phyloP scores from a whole-genome alignment of 139 green algal species.

The Pseudopediastrum boryanum region DNA sequence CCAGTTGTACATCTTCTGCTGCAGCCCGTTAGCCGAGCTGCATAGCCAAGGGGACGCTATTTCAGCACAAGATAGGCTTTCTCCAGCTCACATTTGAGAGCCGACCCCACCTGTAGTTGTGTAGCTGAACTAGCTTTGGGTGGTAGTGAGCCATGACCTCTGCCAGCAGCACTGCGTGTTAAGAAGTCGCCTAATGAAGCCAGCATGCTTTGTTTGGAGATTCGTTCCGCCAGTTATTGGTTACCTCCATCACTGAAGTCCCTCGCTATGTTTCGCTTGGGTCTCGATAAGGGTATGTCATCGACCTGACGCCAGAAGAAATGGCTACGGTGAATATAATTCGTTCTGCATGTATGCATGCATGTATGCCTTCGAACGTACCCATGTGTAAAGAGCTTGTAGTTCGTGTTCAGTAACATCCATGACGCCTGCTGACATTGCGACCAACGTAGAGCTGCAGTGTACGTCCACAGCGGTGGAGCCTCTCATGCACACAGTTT shows the following conservation, averaged over 20 bases:
- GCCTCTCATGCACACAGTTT: too few species aligned
- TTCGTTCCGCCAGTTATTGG: background rate
- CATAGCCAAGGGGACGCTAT: conserved; percentile 22
- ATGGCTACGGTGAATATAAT: background rate
- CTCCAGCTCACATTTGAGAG: background rate
- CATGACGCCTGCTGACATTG: conserved; percentile 42
- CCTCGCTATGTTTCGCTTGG: conserved; percentile 88
- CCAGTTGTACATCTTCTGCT: conserved; percentile 98
- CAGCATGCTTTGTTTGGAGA: background rate
- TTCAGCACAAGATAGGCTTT: too few species aligned
- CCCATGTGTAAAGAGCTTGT: conserved; percentile 85
- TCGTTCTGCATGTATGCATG: too few species aligned
- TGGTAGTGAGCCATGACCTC: conserved; percentile 87
- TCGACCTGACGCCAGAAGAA: conserved; percentile 70
- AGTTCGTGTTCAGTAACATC: conserved; percentile 82
- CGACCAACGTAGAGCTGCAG: background rate
- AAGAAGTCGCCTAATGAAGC: background rate
- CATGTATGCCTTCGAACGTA: too few species aligned
- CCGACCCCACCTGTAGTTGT: conserved; percentile 97
- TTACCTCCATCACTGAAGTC: conserved; percentile 94
- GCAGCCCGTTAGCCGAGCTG: conserved; percentile 76
- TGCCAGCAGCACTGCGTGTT: conserved; percentile 81
- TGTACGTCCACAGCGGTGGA: too few species aligned
- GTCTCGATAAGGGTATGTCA: conserved; percentile 85
- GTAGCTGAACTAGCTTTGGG: conserved; percentile 88